Base-by-base conservation (phyloP, 768 basidiomycete species). In the Trametes sanguinea region DNA sequence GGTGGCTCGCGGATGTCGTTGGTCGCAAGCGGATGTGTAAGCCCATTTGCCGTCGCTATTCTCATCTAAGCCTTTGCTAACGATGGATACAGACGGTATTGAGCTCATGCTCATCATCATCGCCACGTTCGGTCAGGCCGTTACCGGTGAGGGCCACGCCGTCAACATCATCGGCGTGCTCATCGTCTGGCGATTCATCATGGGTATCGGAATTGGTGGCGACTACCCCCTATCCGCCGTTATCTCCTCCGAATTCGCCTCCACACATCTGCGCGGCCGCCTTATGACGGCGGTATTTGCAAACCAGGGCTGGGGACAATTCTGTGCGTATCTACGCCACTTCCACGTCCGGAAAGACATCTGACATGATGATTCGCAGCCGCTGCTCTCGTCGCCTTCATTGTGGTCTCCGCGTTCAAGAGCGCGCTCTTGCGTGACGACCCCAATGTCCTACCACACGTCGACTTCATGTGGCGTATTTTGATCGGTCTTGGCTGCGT, bases 21-120 rank as follows among this genome's bases (percentile, higher is more conserved):
- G 90, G 91, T 63, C 86, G 90, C 67, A 91, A 91, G 77, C 77
- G 82, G 54, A 90, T 92, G 89, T 92, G 88, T n/a, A n/a, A n/a
- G n/a, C n/a, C n/a, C n/a, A n/a, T n/a, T n/a, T n/a, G n/a, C n/a
- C n/a, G n/a, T n/a, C n/a, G n/a, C n/a, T n/a, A n/a, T n/a, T n/a
- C n/a, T n/a, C n/a, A n/a, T n/a, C n/a, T n/a, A n/a, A n/a, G n/a
- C n/a, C n/a, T n/a, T n/a, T n/a, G n/a, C n/a, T n/a, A n/a, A n/a
- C n/a, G n/a, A n/a, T n/a, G n/a, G 3, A 46, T 10, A 57, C 57
- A 87, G 86, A 90, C 65, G 88, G 88, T 70, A 68, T 89, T 43
- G 88, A 89, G 66, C 66, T 94, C 29, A 86, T 92, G 77, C 86
- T 94, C 68, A 94, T 94, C 69, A 91, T 93, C 65, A 72, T 91